Base-by-base conservation (phyloP, 345 rosid species). In the Pelargonium nanum region DNA sequence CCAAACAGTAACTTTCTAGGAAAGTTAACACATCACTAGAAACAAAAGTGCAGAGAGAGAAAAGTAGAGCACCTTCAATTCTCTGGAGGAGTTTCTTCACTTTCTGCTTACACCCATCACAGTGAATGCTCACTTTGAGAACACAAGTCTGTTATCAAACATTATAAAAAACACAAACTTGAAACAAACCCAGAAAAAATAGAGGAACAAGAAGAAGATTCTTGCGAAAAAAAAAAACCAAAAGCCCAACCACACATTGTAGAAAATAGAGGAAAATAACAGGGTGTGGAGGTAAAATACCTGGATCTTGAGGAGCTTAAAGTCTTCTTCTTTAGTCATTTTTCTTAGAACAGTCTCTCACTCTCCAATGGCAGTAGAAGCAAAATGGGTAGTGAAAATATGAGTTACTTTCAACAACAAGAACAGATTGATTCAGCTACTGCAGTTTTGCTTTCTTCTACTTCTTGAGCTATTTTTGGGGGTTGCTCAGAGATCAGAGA, bases 291-390 rank as follows among this genome's bases (percentile, higher is more conserved):
- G 57, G 26, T 55, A 63, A 66, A 58, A 59, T 56, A 86, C 96
- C 91, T 86, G 91, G 77, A 88, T 86, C 83, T 86, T 88, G 75
- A 88, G 81, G 65, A 88, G 83, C 81, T 82, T 88, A 79, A 84
- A 88, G 81, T 86, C 88, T 70, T 86, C 93, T 59, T 82, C 91
- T 84, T 84, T 88, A 71, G 91, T 79, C 96, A 88, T 88, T 68
- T 73, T 74, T 65, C 72, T 72, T 70, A 40, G 52, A 57, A 68
- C 34, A 68, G 65, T 63, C 71, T 64, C 63, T 58, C 60, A 62
- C 72, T 64, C 59, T 58, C 57, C 70, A n/a, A n/a, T n/a, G n/a
- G 21, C 10, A 20, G 7, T 5, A 52, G 22, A 19, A 52, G 22
- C 21, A 20, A 52, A 20, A 52, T 40, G 48, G 13, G 40, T 12